These are phyloP conservation scores for Fusarium sp. DNA, from an alignment of 2,329 filamentous ascomycete genomes.

Conservation along the genomic window DNA sequence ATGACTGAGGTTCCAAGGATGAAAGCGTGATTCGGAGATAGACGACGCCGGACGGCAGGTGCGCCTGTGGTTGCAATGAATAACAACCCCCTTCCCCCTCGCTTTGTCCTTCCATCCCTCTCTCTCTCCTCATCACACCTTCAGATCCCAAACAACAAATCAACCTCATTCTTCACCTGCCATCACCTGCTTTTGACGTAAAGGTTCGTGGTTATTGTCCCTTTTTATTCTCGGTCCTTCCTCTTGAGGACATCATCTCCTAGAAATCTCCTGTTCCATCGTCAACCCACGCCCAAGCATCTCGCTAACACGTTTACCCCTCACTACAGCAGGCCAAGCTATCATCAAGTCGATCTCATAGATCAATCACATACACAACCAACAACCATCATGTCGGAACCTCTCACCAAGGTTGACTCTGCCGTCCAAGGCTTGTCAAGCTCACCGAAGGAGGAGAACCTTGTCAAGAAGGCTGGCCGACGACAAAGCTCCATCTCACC, in stretches of 20 bases:
- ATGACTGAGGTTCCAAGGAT: slow-evolving; percentile 36
- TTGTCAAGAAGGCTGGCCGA: slow-evolving; percentile 63
- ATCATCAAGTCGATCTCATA: slow-evolving; percentile 34
- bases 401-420: slow-evolving; percentile 90
- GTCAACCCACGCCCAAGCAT: background rate
- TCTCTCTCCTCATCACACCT: slow-evolving; percentile 45
- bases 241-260: background rate
- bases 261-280: slow-evolving; percentile 3
- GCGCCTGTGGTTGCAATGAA: slow-evolving; percentile 48
- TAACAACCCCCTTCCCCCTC: slow-evolving; percentile 50
- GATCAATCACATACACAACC: slow-evolving; percentile 40
- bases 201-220: slow-evolving; percentile 30
- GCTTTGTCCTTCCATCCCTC: slow-evolving; percentile 39
- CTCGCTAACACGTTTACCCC: slow-evolving; percentile 17
- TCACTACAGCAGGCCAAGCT: slow-evolving; percentile 29
- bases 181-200: slow-evolving; percentile 43
- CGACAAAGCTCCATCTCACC: slow-evolving; percentile 79
- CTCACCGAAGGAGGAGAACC: slow-evolving; percentile 69
- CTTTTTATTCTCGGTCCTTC: background rate
- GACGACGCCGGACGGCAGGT: slow-evolving; percentile 34
- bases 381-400: slow-evolving; percentile 56
- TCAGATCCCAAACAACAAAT: slow-evolving; percentile 34
- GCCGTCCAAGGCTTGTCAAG: slow-evolving; percentile 83
- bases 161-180: slow-evolving; percentile 29
- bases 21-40: slow-evolving; percentile 21